Evolutionary conservation across 2,329 filamentous ascomycete species (phyloP), one percentile per base, ranked within the genome.

Genomic region (Claviceps quebecensis): DNA sequence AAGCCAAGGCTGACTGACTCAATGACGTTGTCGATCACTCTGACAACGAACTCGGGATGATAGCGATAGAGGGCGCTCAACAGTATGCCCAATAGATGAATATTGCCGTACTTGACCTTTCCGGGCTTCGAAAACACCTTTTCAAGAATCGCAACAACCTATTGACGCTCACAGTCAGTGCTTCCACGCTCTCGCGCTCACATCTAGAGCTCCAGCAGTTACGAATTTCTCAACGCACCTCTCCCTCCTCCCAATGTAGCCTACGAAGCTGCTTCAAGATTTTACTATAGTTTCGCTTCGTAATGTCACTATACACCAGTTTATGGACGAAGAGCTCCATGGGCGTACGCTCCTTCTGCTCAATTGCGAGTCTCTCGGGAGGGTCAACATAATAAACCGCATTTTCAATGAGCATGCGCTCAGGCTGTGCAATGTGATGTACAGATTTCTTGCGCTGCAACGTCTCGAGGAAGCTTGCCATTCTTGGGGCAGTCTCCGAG

Each of bases 381-480:
- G 93, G 93, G 61, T 97, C 93, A 52, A 98, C 93, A 59, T 96
- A 97, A 68, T 98, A 98, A 53, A 96, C 81, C 3, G 93, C 93
- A 63, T 98, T 98, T 66, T 98, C 93, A 53, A 98, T 93, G 34
- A 97, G 80, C 90, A 98, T 97, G 40, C 90, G 85, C 68, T 98
- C 93, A 59, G 95, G 88, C 60, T 95, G 88, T 14, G 90, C 91
- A 53, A 98, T 83, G 63, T 97, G 90, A 63, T 96, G 89, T 7
- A 93, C 90, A 7, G 86, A 82, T 69, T 98, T 98, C 72, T 98
- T 98, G 53, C 93, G 84, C 63, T 95, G 87, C 14, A 98, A 73
- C 0, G 90, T 98, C 67, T 98, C 93, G 23, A 98, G 70, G 65
- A 98, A 98, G 0, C 87, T 91, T 1, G 77, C 73, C 93, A 98